Evolutionary conservation across 495 filamentous ascomycete species (phyloP).

Genomic region (Aspergillus homomorphus): DNA sequence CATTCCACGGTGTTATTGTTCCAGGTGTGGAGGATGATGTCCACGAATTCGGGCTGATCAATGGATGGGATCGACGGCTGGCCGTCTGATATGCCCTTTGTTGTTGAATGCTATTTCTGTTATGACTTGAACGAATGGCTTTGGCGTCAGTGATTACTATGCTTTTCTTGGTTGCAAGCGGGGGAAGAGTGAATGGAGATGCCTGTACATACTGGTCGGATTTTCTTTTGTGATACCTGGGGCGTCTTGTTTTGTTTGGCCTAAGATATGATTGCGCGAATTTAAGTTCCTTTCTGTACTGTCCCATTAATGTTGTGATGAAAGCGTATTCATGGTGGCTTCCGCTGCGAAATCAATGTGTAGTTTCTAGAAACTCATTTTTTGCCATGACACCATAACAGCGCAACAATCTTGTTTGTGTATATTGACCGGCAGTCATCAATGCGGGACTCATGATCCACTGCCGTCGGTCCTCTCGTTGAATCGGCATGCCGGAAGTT

Average conservation of each 20-base stretch:
- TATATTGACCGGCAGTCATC: no score
- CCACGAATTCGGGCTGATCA: slow-evolving; percentile 32
- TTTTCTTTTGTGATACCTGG: neutral
- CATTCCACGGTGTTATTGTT: slow-evolving; percentile 50
- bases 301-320: no score
- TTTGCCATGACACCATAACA: no score
- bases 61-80: slow-evolving; percentile 41
- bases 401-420: no score
- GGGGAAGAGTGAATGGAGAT: neutral
- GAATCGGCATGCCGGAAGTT: no score
- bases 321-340: no score
- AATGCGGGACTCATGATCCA: no score
- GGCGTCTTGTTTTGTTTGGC: neutral
- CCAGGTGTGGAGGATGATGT: slow-evolving; percentile 35
- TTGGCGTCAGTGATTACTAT: neutral
- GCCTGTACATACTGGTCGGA: neutral
- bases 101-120: neutral
- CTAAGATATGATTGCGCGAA: neutral
- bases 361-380: no score
- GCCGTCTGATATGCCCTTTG: slow-evolving; percentile 26
- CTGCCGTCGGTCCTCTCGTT: no score
- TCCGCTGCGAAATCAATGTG: no score
- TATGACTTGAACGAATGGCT: neutral
- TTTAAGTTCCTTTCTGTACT: neutral
- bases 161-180: neutral